Percentiles rank a stretch among this genome's conserved stretches.
These are phyloP conservation scores for Fusarium albosuccineum DNA, from an alignment of 2,329 filamentous ascomycete species.

Conservation along the genomic window DNA sequence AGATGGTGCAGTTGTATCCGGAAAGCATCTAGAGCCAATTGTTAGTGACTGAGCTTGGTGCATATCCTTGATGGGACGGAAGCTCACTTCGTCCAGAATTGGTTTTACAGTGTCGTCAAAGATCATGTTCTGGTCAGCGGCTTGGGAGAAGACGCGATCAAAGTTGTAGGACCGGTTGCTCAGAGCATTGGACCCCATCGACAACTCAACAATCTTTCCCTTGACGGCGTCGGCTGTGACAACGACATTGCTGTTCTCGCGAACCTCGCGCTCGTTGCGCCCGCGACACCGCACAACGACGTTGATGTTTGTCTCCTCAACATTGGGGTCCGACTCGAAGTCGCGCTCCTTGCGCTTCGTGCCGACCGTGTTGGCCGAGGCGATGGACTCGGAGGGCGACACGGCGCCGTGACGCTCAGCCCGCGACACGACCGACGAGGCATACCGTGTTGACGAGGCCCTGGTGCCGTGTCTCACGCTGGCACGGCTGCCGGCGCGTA, in stretches of 20 bases:
- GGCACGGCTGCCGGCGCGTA: conserved; percentile 46
- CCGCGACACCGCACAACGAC: conserved; percentile 96
- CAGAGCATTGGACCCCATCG: conserved; percentile 91
- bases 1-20: conserved; percentile 98
- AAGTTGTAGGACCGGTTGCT: conserved; percentile 98
- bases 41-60: conserved; percentile 14
- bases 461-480: conserved; percentile 41
- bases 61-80: background rate
- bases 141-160: conserved; percentile 95
- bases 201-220: conserved; percentile 85
- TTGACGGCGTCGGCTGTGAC: conserved; percentile 89
- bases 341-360: conserved; percentile 90
- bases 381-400: conserved; percentile 79
- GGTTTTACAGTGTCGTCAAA: conserved; percentile 97
- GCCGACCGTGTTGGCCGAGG: conserved; percentile 69
- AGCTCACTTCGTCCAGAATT: conserved; percentile 86
- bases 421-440: conserved; percentile 38
- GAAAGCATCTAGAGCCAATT: conserved; percentile 79
- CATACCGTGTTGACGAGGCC: conserved; percentile 45
- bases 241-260: conserved; percentile 95
- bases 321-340: conserved; percentile 73
- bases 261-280: conserved; percentile 90
- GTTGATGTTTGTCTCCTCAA: conserved; percentile 95
- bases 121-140: conserved; percentile 92
- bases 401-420: conserved; percentile 58